Base-by-base conservation (phyloP, 257 asterid species). In the Fraxinus quadrangulata region DNA sequence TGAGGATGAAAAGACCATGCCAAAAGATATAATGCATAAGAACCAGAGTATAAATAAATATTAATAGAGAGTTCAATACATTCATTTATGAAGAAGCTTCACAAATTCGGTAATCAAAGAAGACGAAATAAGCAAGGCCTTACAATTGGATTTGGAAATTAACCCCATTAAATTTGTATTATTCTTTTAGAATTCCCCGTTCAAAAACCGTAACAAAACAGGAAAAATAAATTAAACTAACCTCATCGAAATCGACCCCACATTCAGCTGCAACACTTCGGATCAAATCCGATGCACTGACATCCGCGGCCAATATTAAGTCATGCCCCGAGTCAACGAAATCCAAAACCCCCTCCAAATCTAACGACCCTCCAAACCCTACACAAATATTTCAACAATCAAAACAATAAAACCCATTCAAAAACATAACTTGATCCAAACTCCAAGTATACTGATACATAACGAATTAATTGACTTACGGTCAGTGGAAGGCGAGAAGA, bases 251-350 rank as follows among this genome's bases (percentile, higher is more conserved):
- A 79, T 84, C 86, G 3, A 84, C 87, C 10, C 92, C 92, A 49
- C 90, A 88, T 83, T 88, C 92, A 68, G 88, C 83, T 17, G 92
- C 92, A 74, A 88, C 86, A 86, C 70, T 86, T 65, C 97, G 88
- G 77, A 90, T 90, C 81, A 90, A 86, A 86, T 87, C 96, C 37
- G 96, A 90, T 1, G 94, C 97, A 82, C 81, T 85, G 0, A 87
- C 86, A 83, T 92, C 97, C 2, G 92, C 97, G 11, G 97, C 90
- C 85, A 92, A 76, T 78, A 92, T 87, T 90, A 90, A 81, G 81
- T 92, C 97, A 84, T 82, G 93, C 14, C 97, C 97, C 2, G 97
- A 90, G 85, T 92, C 96, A 85, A 90, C 93, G 74, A 92, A 92
- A 75, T 89, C 92, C 87, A 92, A 71, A 73, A 92, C 85, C 40